A percentile compares a stretch with the other conserved stretches of the same genome.
Conservation (phyloP, 768 basidiomycete genomes). For the Podaxis sp. region DNA sequence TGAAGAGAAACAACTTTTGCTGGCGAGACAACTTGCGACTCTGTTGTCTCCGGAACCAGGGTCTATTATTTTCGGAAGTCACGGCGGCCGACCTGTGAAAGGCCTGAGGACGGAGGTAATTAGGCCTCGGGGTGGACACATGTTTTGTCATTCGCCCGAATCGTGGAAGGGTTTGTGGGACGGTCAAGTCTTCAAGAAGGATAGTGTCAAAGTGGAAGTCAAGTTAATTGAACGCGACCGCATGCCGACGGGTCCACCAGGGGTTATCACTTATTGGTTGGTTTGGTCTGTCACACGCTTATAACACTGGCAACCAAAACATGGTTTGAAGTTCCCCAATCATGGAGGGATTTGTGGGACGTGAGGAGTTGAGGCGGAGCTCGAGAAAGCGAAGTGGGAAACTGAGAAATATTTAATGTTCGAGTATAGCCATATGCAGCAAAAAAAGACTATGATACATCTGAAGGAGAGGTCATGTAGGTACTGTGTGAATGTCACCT, state of each 20-base stretch:
- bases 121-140: background rate
- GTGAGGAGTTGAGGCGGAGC: slow-evolving; percentile 8
- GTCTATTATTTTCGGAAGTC: slow-evolving; percentile 31
- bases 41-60: slow-evolving; percentile 30
- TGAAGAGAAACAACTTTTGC: slow-evolving; percentile 25
- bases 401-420: background rate
- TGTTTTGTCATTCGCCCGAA: slow-evolving; percentile 15
- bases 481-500: background rate
- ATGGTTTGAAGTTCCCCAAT: slow-evolving; percentile 2
- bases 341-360: slow-evolving; percentile 12
- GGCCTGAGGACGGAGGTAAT: slow-evolving; percentile 9
- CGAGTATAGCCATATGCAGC: background rate
- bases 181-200: slow-evolving; percentile 12
- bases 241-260: background rate
- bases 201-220: slow-evolving; percentile 6
- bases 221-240: background rate
- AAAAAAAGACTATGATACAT: background rate
- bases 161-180: slow-evolving; percentile 13
- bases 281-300: background rate
- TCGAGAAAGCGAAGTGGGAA: background rate
- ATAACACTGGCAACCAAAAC: background rate
- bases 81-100: slow-evolving; percentile 27
- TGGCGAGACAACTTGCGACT: slow-evolving; percentile 26
- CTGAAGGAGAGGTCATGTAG: background rate
- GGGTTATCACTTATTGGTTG: background rate